phyloP scores from a whole-genome alignment of 805 yeast species.

The Candida multigemmis region DNA sequence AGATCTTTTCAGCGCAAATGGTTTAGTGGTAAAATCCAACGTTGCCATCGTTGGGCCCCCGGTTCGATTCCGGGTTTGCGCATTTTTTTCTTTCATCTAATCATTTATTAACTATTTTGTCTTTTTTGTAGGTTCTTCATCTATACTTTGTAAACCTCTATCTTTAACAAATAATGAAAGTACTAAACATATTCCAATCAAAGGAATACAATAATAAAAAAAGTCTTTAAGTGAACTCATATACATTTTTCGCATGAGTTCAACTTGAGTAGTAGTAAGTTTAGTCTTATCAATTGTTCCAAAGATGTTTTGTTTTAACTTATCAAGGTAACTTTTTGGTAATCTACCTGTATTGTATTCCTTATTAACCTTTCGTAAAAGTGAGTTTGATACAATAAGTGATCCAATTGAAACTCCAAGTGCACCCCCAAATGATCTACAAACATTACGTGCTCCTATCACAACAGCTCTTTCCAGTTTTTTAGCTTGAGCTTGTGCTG shows the following conservation, averaged over 20 bases:
- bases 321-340: constrained; percentile 6
- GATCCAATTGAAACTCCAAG: constrained; percentile 22
- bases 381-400: constrained; percentile 16
- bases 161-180: constrained; percentile 25
- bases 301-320: constrained; percentile 19
- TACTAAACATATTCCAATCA: constrained; percentile 22
- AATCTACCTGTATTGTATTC: constrained; percentile 3
- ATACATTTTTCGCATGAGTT: constrained; percentile 12
- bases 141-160: constrained; percentile 27
- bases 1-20: too few species aligned
- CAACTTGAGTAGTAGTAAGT: constrained; percentile 11
- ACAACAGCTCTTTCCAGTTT: constrained; percentile 26
- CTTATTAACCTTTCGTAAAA: constrained; percentile 10
- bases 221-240: constrained; percentile 17
- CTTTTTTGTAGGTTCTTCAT: constrained; percentile 20
- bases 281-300: constrained; percentile 13
- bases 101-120: not conserved
- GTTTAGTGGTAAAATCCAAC: too few species aligned
- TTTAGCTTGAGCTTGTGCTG: constrained; percentile 38
- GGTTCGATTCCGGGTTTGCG: too few species aligned
- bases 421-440: constrained; percentile 26
- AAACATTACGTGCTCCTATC: constrained; percentile 21
- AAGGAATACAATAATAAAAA: constrained; percentile 25
- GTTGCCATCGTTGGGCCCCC: too few species aligned
- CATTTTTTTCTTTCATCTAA: not conserved